Evolutionary conservation across 768 basidiomycete species (phyloP), one percentile per base, ranked within the genome.

Genomic region (Chalciporus chontae): DNA sequence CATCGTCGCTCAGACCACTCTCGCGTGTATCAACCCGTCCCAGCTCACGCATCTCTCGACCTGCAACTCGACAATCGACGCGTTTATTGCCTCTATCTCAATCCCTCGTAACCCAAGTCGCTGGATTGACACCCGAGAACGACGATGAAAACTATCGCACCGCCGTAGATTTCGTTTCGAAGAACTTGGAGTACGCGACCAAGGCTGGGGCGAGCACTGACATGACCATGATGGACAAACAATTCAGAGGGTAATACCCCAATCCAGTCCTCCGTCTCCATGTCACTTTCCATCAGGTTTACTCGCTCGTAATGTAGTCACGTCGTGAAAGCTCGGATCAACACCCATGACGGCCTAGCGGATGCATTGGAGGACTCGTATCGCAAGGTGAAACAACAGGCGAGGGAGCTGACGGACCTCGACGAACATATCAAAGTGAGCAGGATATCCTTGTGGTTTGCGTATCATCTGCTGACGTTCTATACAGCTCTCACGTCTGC

Each of bases 261-360:
- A 40, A 37, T 54, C 44, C 38, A 37, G 29, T 51, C 49, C 21
- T 40, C 8, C 17, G 14, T 40, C n/a, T 38, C 37, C 3, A 26
- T 41, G 40, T 46, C 36, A 31, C 52, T 40, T 50, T 41, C 13
- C 43, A 40, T 34, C 41, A 29, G n/a, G 45, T 64, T 61, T 52
- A 57, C 46, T 34, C 42, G 27, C 43, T 34, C 36, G 39, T 19
- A 40, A 43, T 48, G 24, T 51, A 87, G 87, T 14, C 78, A 75
- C 61, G 71, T 75, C 17, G 70, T 85, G 60, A 90, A 90, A 64
- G 85, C 86, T 13, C 79, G 79, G 34, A 77, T 92, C 48, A 80
- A 84, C 52, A 80, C 81, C 11, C 72, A 77, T 43, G 83, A 90
- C 58, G 62, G 57, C 13, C 72, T 87, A 4, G 84, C 81, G 13